Base-by-base conservation (phyloP, 1,284 basidiomycete species). In the Mycosarcoma maydis region DNA sequence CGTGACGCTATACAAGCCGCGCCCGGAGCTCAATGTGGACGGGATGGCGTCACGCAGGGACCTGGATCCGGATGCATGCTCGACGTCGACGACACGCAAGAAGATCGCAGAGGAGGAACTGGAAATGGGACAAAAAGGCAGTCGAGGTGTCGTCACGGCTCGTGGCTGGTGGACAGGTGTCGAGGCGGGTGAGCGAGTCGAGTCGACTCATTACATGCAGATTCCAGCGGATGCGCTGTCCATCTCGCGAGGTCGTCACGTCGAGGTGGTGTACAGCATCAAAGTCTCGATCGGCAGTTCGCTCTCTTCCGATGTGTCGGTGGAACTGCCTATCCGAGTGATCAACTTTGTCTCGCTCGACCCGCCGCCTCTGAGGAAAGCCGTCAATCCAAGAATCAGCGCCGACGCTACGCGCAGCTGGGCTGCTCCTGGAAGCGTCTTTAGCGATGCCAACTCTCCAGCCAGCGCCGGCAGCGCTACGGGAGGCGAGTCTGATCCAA, bases 281-380 rank as follows among this genome's bases (percentile, higher is more conserved):
- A 88, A 88, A 48, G 87, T 94, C 22, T 88, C 88, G 1, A 83
- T 92, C 43, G 88, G 88, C 70, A 88, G 88, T 16, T 85, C 87
- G 3, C 84, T 92, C 45, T 85, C 86, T 2, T 85, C 89, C 4
- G 88, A 90, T 57, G 83, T 90, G 22, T 85, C 86, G 36, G 88
- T 89, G 39, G 86, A 87, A 27, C 82, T 92, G 11, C 92, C 92
- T 0, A 83, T 92, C 59, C 84, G 86, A 11, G 87, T 93, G 76
- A 85, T 92, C 83, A 91, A 89, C 80, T 90, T 91, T 80, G 82
- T 91, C 19, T 92, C 92, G 16, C 83, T 93, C 59, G 91, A 93
- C 77, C 90, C 90, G 24, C 88, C 89, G 16, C 87, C 89, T 36
- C 52, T 68, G 4, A 77, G 70, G 54, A 58, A 65, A 24, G 54